These are phyloP conservation scores for Aspergillus ellipticus DNA, from an alignment of 495 filamentous ascomycete species.

Conservation along the genomic window DNA sequence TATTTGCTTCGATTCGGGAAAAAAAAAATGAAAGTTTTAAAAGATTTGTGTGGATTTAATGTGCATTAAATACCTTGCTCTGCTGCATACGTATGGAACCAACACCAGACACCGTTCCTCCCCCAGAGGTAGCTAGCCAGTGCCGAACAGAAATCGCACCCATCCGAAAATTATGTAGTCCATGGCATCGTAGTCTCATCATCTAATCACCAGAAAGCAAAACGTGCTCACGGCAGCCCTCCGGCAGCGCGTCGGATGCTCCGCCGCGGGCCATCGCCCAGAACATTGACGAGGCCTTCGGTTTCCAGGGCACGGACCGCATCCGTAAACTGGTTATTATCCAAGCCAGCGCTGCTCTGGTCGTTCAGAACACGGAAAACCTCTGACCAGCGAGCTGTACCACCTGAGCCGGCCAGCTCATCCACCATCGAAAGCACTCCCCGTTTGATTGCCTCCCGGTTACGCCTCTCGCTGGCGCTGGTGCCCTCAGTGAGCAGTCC, in stretches of 20 bases:
- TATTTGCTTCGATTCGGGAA: neutral
- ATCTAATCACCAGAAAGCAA: neutral
- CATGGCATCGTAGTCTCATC: conserved; percentile 25
- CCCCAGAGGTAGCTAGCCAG: neutral
- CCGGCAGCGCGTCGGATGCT: conserved; percentile 75
- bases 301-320: conserved; percentile 74
- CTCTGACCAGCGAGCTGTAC: conserved; percentile 71
- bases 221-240: conserved; percentile 16
- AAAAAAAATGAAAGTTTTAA: no score
- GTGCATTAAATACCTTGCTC: neutral
- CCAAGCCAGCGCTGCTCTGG: conserved; percentile 67
- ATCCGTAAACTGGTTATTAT: conserved; percentile 75
- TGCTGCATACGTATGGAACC: neutral
- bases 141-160: conserved; percentile 5
- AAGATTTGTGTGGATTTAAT: neutral
- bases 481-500: conserved; percentile 88
- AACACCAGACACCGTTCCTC: conserved; percentile 15
- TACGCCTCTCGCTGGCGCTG: conserved; percentile 73
- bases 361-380: conserved; percentile 71
- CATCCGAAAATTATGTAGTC: conserved; percentile 18
- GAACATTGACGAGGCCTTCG: conserved; percentile 77
- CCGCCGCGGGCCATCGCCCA: conserved; percentile 80
- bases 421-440: conserved; percentile 71
- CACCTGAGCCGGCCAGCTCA: conserved; percentile 59
- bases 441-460: conserved; percentile 79